Base-by-base conservation (phyloP, 2,329 filamentous ascomycete genomes). In the Neurospora sp. region DNA sequence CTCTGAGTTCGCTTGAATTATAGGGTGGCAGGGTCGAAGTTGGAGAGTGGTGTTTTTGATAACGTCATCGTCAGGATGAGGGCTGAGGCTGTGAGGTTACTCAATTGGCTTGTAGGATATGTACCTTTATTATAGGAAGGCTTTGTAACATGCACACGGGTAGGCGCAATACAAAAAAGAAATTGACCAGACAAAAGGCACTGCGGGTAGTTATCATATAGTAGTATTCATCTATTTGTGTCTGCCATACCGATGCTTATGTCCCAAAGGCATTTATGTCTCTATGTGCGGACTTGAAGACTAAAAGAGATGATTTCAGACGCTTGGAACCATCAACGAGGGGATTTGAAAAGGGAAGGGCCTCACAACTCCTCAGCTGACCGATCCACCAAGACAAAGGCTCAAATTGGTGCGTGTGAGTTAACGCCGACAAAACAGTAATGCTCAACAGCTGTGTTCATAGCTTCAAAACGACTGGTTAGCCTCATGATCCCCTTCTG, bases 401-500 rank as follows among this genome's bases (percentile, higher is more conserved):
- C 17, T 39, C 46, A 40, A 67, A 66, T 66, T 69, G 11, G 46
- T 28, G 67, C 71, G 73, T 58, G 36, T 43, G 71, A 52, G 40
- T 66, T 67, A 67, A 33, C 46, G 52, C 67, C 69, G 62, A 40
- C 69, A 70, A 36, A 23, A 38, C 67, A 69, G 68, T 69, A 69
- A 71, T 72, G 73, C 72, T 72, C 71, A 75, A 72, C 76, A 75
- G 76, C 73, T 75, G 75, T 73, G 77, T 77, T 81, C 81, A 78
- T 80, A 76, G 74, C 77, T 76, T 77, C 28, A 62, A 62, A 62
- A 62, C 52, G 52, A 62, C 52, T 62, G 75, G 82, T 85, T 84
- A 85, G 83, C 82, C 77, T 84, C 80, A 78, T 76, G 78, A 72
- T 79, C 79, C 76, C 77, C 76, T 74, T 76, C 72, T 70, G 79